Base-by-base conservation (phyloP, 305 asterid species). In the Fraxinus nigra region DNA sequence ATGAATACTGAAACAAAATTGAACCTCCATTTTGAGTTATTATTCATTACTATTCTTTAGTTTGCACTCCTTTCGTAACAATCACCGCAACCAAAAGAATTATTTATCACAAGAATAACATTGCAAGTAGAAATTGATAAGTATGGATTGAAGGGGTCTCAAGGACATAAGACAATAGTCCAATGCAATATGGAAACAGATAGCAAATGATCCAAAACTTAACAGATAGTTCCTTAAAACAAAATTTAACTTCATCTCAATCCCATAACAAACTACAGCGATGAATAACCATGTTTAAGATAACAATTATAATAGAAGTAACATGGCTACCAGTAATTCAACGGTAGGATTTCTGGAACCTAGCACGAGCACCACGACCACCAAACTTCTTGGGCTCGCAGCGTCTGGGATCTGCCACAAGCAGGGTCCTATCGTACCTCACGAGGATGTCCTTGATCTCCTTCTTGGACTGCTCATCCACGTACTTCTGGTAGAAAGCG, bases 321-420 rank as follows among this genome's bases (percentile, higher is more conserved):
- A 20, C 72, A 26, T 2, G 37, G 65, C 38, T 61, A 65, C 35
- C 76, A 35, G 22, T 1, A 16, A 18, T 51, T 86, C 72, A 88
- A 86, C 89, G 91, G 84, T 90, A 93, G 3, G 94, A 90, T 35
- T 90, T 93, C 92, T 93, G 95, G 89, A 91, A 93, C 83, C 95
- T 90, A 3, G 95, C 81, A 61, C 95, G 92, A 72, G 97, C 97
- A 63, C 97, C 97, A 69, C 95, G 94, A 9, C 97, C 97, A 48
- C 97, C 97, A n/a, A 93, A 93, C 90, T 93, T 93, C 92, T 93
- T 93, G 11, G 94, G 97, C 92, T 93, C 97, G 37, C 94, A 93
- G 0, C 95, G 91, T 86, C 95, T 88, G 1, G 97, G 97, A 87
- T 93, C 95, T 30, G 95, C 97, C 54, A 93, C 97, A 11, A 93